phyloP scores from a whole-genome alignment of 2,329 filamentous ascomycete species.

The Fusarium heterosporum region DNA sequence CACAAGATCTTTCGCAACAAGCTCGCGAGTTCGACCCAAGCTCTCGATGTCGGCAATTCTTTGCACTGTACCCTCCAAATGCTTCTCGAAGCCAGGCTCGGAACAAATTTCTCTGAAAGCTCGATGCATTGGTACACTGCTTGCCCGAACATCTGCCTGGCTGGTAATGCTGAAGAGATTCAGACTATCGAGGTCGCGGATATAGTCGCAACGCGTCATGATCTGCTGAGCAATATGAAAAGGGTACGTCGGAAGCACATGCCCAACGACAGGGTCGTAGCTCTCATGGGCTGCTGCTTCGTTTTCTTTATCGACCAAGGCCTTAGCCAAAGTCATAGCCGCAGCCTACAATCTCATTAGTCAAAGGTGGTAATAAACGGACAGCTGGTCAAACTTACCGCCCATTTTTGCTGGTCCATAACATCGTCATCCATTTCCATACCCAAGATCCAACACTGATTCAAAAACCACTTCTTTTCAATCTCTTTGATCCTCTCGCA shows the following conservation, averaged over 20 bases:
- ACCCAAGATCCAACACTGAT: constrained; percentile 80
- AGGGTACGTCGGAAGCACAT: constrained; percentile 82
- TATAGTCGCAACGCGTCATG: constrained; percentile 96
- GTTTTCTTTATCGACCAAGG: constrained; percentile 85
- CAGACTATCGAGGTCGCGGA: constrained; percentile 89
- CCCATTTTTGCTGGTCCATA: constrained; percentile 98
- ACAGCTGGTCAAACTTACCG: constrained; percentile 65
- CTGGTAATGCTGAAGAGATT: constrained; percentile 97
- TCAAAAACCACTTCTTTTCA: constrained; percentile 82
- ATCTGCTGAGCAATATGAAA: constrained; percentile 88
- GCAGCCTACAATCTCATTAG: constrained; percentile 69
- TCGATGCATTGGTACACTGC: constrained; percentile 94
- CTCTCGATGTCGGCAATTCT: constrained; percentile 94
- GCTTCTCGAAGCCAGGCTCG: constrained; percentile 81
- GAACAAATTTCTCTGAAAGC: constrained; percentile 88
- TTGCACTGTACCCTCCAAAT: constrained; percentile 83
- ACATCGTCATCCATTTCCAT: constrained; percentile 92
- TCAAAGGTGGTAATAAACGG: neutral
- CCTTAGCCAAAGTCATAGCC: constrained; percentile 92
- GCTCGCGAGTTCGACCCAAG: constrained; percentile 89
- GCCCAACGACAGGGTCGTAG: constrained; percentile 75
- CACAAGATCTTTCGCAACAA: constrained; percentile 95
- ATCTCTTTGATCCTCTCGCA: constrained; percentile 78
- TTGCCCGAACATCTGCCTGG: constrained; percentile 86
- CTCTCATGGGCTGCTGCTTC: constrained; percentile 65